Percentiles rank a stretch among this genome's conserved stretches.
phyloP scores from a whole-genome alignment of 2,329 filamentous ascomycete genomes.

The Tolypocladium tundrense region DNA sequence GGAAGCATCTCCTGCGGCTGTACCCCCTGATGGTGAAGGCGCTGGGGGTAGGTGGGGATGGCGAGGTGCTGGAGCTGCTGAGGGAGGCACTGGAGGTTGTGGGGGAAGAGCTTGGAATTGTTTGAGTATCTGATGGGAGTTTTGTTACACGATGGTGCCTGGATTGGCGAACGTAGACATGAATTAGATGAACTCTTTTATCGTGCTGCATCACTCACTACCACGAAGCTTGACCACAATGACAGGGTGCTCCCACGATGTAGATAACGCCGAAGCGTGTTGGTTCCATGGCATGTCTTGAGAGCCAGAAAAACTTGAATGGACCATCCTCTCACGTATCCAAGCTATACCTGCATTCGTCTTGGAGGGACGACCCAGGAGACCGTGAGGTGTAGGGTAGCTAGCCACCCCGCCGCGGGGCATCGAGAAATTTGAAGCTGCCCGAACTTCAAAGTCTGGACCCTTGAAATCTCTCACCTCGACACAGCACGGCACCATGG shows the following conservation, averaged over 20 bases:
- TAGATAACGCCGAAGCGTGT: too few relatives aligned
- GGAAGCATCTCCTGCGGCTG: constrained; percentile 69
- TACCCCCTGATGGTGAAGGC: constrained; percentile 68
- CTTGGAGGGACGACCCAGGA: too few relatives aligned
- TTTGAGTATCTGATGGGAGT: background rate
- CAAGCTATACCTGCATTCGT: too few relatives aligned
- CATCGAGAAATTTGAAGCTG: background rate
- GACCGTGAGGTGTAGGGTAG: background rate
- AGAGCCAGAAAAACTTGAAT: too few relatives aligned
- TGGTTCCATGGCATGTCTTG: too few relatives aligned
- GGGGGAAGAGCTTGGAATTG: constrained; percentile 36
- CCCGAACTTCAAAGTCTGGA: background rate
- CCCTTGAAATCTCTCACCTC: background rate
- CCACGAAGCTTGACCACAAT: too few relatives aligned
- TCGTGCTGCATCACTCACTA: background rate
- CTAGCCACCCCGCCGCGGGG: background rate
- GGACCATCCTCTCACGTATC: too few relatives aligned
- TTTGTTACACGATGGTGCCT: background rate
- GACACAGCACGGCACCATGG: constrained; percentile 45
- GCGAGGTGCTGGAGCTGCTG: constrained; percentile 46
- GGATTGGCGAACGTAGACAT: too few relatives aligned
- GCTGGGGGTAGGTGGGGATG: constrained; percentile 46
- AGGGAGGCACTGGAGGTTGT: constrained; percentile 52
- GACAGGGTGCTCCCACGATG: background rate
- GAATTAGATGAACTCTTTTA: background rate